Percentiles rank a stretch among this genome's conserved stretches.
Evolutionary conservation across 164 flowering plant genomes (phyloP).

Genomic region (Hamamelis virginiana): DNA sequence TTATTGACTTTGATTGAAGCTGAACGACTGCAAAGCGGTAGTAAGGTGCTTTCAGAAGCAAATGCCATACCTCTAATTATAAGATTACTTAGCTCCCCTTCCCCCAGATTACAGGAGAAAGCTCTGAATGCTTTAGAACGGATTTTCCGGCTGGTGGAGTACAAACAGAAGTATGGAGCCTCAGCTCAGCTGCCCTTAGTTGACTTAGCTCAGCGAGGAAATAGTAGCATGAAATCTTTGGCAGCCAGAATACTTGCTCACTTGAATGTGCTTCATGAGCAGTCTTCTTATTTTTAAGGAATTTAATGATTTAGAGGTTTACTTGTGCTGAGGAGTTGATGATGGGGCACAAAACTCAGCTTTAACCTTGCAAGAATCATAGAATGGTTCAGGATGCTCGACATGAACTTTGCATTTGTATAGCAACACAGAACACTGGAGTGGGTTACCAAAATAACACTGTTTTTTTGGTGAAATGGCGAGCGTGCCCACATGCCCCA

Average conservation of each 20-base stretch:
- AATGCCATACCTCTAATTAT: constrained; percentile 50
- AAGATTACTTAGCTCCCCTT: constrained; percentile 41
- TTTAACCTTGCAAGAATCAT: background rate
- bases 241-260: constrained; percentile 67
- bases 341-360: background rate
- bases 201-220: constrained; percentile 66
- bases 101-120: constrained; percentile 50
- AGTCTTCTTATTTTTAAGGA: constrained; percentile 59
- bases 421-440: background rate
- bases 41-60: constrained; percentile 55
- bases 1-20: constrained; percentile 55
- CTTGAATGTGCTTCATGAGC: constrained; percentile 59
- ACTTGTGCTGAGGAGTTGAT: background rate
- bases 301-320: background rate
- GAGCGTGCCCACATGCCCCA: background rate
- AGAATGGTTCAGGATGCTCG: background rate
- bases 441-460: background rate
- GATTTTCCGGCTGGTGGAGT: constrained; percentile 51
- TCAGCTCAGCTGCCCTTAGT: constrained; percentile 55
- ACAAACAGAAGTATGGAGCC: constrained; percentile 49
- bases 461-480: background rate
- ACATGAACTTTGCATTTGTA: background rate
- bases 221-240: constrained; percentile 38
- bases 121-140: constrained; percentile 53
- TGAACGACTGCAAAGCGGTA: constrained; percentile 51